Evolutionary conservation across 1,284 basidiomycete species (phyloP).

Genomic region (Tylopilus orsonianus): DNA sequence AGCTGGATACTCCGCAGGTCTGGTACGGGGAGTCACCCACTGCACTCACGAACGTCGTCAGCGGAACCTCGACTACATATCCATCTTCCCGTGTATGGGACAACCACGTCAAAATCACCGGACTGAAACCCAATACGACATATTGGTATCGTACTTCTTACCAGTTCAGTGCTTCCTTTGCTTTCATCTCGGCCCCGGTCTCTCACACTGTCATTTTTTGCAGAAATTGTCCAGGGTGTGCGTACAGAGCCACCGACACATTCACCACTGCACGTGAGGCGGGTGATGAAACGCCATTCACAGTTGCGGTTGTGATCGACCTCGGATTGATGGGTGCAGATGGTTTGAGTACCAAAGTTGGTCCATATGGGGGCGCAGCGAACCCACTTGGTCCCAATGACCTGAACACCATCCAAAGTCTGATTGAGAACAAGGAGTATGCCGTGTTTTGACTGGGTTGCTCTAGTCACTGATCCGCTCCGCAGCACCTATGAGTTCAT

Average conservation of each 20-base stretch:
- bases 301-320: slow-evolving; percentile 28
- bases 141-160: slow-evolving; percentile 32
- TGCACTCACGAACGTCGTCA: slow-evolving; percentile 19
- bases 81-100: slow-evolving; percentile 27
- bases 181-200: neutral
- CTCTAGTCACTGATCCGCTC: neutral
- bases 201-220: neutral
- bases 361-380: slow-evolving; percentile 23
- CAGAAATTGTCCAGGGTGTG: slow-evolving; percentile 31
- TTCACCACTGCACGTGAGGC: slow-evolving; percentile 26
- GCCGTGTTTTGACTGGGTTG: neutral
- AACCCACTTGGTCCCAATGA: slow-evolving; percentile 27
- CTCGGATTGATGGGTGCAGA: slow-evolving; percentile 31
- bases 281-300: slow-evolving; percentile 21
- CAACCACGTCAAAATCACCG: slow-evolving; percentile 31
- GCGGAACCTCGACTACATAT: slow-evolving; percentile 26
- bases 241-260: slow-evolving; percentile 26
- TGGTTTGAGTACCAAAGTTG: slow-evolving; percentile 31
- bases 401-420: slow-evolving; percentile 33
- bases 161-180: slow-evolving; percentile 19
- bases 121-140: slow-evolving; percentile 22
- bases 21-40: slow-evolving; percentile 26
- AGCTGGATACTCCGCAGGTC: slow-evolving; percentile 26
- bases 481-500: slow-evolving; percentile 28
- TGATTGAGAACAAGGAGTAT: slow-evolving; percentile 31